Conservation (phyloP, 75 land plant species). For the Cunninghamia lanceolata region DNA sequence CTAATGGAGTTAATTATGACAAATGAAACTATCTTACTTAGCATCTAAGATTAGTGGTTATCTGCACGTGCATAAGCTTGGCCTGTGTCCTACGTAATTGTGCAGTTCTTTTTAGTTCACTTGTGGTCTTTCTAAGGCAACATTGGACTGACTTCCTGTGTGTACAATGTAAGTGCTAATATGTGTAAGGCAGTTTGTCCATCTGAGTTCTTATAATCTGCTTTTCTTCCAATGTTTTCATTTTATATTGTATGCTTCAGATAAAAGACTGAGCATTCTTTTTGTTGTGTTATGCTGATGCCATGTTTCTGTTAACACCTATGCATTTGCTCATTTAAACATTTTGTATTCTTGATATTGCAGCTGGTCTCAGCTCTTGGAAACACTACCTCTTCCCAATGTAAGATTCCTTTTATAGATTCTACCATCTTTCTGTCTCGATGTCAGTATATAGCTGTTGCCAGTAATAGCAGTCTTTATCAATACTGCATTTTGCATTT, state of each 20-base stretch:
- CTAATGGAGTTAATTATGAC: no score
- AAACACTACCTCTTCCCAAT: conserved; percentile 68
- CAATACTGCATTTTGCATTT: neutral
- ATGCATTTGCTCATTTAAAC: neutral
- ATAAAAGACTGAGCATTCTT: neutral
- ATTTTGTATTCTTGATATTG: conserved; percentile 14
- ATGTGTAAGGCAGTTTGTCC: neutral
- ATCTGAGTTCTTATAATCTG: neutral
- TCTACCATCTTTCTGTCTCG: neutral
- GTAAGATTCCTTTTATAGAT: conserved; percentile 28
- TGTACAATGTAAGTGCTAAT: neutral
- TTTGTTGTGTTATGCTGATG: neutral
- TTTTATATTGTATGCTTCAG: neutral
- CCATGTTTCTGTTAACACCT: neutral
- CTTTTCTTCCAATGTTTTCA: neutral
- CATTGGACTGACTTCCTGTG: neutral
- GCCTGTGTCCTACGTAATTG: neutral
- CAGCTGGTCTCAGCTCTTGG: conserved; percentile 73
- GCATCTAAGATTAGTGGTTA: neutral
- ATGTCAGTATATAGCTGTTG: conserved; percentile 1
- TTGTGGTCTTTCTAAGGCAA: neutral
- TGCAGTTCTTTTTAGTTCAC: conserved; percentile 2
- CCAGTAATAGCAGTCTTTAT: neutral
- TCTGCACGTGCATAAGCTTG: neutral
- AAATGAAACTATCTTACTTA: neutral